Base-by-base conservation (phyloP, 169 alveolate genomes). In the Cryptosporidium baileyi region DNA sequence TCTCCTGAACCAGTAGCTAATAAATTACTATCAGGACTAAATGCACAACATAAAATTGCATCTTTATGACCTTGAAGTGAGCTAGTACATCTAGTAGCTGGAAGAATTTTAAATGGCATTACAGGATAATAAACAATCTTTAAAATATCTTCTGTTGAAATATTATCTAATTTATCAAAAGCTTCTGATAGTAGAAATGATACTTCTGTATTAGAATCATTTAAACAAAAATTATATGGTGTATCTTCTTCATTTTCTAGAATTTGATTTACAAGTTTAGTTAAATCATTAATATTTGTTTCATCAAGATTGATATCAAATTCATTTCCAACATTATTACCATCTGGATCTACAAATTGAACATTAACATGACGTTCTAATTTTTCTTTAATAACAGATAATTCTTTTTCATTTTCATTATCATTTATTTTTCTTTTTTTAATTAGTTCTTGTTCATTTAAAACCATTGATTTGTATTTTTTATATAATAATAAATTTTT, bases 1-100 rank as follows among this genome's bases (percentile, higher is more conserved):
- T 97, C 99, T 38, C 98, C 98, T 24, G 98, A 94, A 1, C 98
- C 99, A 0, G 98, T 92, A 11, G 98, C 98, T 30, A 97, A 80
- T 22, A 90, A 81, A 43, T 91, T 90, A 30, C 98, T 94, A 74
- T 95, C 96, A 8, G 98, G 97, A 49, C 98, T 95, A 85, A 95
- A 95, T 26, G 95, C 93, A 51, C 93, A 85, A 67, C 96, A 91
- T 13, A 95, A 89, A 13, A 95, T 92, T 5, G 98, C 94, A 45
- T 91, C 97, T 26, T 94, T 93, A 85, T 95, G 98, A 3, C 97
- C 98, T 67, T 94, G 94, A 61, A 96, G 89, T 4, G 98, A 92
- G 5, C 96, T 82, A 3, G 96, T 89, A 81, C 98, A 95, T n/a
- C 97, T 90, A 1, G 95, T 93, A 61, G 95, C 94, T 8, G 96